Evolutionary conservation across 2,329 filamentous ascomycete species (phyloP).

Genomic region (Microsporum ferrugineum): DNA sequence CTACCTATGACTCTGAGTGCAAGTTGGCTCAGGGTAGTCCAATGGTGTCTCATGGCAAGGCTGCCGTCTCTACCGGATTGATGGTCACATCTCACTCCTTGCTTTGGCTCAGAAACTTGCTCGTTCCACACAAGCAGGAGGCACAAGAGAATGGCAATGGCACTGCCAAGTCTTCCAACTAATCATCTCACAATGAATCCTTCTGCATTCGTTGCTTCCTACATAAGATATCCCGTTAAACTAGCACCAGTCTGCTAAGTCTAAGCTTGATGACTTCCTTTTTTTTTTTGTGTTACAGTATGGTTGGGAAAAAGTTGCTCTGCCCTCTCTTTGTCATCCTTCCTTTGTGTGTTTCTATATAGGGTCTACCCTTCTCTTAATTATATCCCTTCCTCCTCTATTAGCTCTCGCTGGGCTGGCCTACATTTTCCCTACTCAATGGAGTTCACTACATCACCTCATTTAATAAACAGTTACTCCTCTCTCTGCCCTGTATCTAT

Average conservation of each 20-base stretch:
- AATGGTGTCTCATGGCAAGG: conserved; percentile 57
- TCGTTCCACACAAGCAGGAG: conserved; percentile 7
- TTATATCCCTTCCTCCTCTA: not conserved
- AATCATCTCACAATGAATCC: not conserved
- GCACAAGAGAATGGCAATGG: conserved; percentile 5
- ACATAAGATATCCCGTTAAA: conserved; percentile 2
- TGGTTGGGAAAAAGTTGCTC: not conserved
- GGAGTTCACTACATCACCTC: not conserved
- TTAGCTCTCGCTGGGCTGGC: not conserved
- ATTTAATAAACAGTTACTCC: not conserved
- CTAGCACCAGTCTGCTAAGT: not conserved
- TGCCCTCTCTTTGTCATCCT: not conserved
- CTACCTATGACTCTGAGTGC: conserved; percentile 36
- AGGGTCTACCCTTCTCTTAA: not conserved
- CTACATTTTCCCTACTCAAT: not conserved
- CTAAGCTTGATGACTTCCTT: not conserved
- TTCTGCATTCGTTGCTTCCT: not conserved
- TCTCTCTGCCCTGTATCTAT: not conserved
- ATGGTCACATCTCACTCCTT: conserved; percentile 56
- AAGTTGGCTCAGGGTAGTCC: conserved; percentile 44
- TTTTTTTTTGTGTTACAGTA: not conserved
- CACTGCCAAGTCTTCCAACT: not conserved
- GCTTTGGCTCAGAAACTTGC: conserved; percentile 41
- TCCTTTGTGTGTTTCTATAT: conserved; percentile 1
- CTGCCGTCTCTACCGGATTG: conserved; percentile 54